Base-by-base conservation (phyloP, 2,329 filamentous ascomycete genomes). In the Penicillium brasilianum region DNA sequence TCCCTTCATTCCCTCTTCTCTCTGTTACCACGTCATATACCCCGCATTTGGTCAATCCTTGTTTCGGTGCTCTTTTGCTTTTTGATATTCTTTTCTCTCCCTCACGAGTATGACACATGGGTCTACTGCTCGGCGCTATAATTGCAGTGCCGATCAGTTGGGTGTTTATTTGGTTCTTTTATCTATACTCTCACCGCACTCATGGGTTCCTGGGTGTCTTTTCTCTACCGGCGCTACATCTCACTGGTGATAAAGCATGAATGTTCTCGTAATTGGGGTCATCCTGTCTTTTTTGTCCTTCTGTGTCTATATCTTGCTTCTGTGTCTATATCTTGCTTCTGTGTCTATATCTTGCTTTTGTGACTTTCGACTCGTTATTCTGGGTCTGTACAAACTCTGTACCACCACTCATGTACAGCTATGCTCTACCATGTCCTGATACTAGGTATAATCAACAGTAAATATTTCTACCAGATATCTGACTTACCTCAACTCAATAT, bases 21-120 rank as follows among this genome's bases (percentile, higher is more conserved):
- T 57, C 57, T 53, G 55, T 60, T 39, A 48, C 46, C 55, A 66
- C 61, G 65, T 64, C 58, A 63, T 69, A 67, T 68, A 67, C 66
- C 63, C 70, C 69, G 60, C 65, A 64, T 64, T 58, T 71, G 61
- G 60, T 66, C 46, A 11, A 53, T 57, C 63, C 56, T 67, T 62
- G 25, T 58, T 54, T 58, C 41, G 30, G 52, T 66, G 25, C 55
- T 57, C 2, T 50, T 55, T 53, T 34, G 44, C 11, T 39, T 58
- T 57, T 30, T 55, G 48, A 55, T 51, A 65, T 22, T 22, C 43
- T 53, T 53, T 63, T 43, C 46, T 36, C 53, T 60, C 53, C 30
- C 51, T 32, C 25, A 55, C 36, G 56, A 55, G n/a, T n/a, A n/a
- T n/a, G 60, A 59, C 52, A 57, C 37, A 43, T 44, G 43, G 43